phyloP scores from a whole-genome alignment of 352 stramenopile genomes.

The Aphanomyces invadans region DNA sequence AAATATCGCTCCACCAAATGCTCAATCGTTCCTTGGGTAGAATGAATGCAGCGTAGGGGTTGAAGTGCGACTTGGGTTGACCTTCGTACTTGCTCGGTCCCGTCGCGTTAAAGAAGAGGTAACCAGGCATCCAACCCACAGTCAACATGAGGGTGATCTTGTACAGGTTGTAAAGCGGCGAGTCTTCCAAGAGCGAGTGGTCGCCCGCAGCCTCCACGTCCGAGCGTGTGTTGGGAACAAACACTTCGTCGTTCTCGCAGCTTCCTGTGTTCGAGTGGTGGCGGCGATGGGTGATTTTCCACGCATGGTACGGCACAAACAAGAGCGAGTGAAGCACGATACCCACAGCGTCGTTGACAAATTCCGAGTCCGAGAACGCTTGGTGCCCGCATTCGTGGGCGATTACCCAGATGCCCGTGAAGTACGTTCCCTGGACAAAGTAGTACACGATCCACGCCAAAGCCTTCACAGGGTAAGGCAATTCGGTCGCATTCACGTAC shows the following conservation, averaged over 20 bases:
- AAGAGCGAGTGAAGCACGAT: slow-evolving; percentile 95
- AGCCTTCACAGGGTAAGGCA: slow-evolving; percentile 36
- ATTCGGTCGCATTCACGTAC: slow-evolving; percentile 54
- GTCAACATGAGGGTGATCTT: slow-evolving; percentile 90
- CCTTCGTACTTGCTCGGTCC: slow-evolving; percentile 84
- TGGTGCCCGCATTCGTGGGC: slow-evolving; percentile 98
- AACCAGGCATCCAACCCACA: slow-evolving; percentile 95
- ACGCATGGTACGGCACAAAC: slow-evolving; percentile 98
- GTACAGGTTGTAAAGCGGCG: slow-evolving; percentile 91
- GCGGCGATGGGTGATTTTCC: slow-evolving; percentile 93
- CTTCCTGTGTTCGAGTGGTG: slow-evolving; percentile 94
- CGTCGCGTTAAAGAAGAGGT: slow-evolving; percentile 94
- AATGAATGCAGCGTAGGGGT: slow-evolving; percentile 93
- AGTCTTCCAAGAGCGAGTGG: slow-evolving; percentile 86
- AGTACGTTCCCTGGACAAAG: slow-evolving; percentile 95
- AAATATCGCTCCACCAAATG: slow-evolving; percentile 89
- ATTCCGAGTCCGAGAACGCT: slow-evolving; percentile 90
- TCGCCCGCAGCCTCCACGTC: slow-evolving; percentile 45
- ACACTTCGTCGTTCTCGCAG: slow-evolving; percentile 97
- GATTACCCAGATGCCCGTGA: slow-evolving; percentile 96
- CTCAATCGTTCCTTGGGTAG: slow-evolving; percentile 87
- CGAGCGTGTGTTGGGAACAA: slow-evolving; percentile 84
- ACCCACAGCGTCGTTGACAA: slow-evolving; percentile 94
- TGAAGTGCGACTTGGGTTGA: slow-evolving; percentile 91
- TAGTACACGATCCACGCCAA: slow-evolving; percentile 93